Evolutionary conservation across 163 green algal species (phyloP).

Genomic region (Smithsoniella earleae): DNA sequence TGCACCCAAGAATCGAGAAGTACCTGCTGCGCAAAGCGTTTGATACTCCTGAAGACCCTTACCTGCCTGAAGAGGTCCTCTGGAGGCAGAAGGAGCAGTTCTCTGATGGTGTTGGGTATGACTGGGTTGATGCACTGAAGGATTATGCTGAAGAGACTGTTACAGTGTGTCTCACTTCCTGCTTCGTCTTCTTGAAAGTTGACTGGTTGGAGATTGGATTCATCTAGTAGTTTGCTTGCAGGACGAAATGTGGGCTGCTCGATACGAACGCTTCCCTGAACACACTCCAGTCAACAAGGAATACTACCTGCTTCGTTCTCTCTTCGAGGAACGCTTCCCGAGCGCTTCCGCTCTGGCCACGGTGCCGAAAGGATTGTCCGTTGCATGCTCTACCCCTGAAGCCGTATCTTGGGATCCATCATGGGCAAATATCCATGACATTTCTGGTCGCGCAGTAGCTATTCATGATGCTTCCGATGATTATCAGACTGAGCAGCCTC

Average conservation of each 20-base stretch:
- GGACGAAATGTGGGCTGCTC: constrained; percentile 56
- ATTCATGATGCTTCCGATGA: background rate
- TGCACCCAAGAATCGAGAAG: constrained; percentile 83
- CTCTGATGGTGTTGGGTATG: constrained; percentile 66
- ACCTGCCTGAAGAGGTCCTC: constrained; percentile 83
- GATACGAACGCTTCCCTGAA: constrained; percentile 66
- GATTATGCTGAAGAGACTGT: constrained; percentile 41
- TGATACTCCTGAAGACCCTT: constrained; percentile 74
- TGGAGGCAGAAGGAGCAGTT: constrained; percentile 99
- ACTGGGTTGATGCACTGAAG: constrained; percentile 54
- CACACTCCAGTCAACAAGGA: constrained; percentile 86
- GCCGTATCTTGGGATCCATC: constrained; percentile 61
- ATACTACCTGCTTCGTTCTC: constrained; percentile 85
- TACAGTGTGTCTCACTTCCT: constrained; percentile 30
- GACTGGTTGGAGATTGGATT: background rate
- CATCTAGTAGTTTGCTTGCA: constrained; percentile 38
- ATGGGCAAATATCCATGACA: constrained; percentile 65
- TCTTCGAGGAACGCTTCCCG: constrained; percentile 91
- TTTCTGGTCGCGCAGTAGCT: constrained; percentile 52
- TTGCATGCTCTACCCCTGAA: constrained; percentile 75
- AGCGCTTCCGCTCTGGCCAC: constrained; percentile 60
- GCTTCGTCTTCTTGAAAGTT: constrained; percentile 29
- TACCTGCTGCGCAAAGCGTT: constrained; percentile 96
- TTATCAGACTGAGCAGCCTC: constrained; percentile 12
- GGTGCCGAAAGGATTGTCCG: constrained; percentile 67